Percentiles rank a stretch among this genome's conserved stretches.
Evolutionary conservation across 2,329 filamentous ascomycete genomes (phyloP).

Genomic region (Colletotrichum theobromicola): DNA sequence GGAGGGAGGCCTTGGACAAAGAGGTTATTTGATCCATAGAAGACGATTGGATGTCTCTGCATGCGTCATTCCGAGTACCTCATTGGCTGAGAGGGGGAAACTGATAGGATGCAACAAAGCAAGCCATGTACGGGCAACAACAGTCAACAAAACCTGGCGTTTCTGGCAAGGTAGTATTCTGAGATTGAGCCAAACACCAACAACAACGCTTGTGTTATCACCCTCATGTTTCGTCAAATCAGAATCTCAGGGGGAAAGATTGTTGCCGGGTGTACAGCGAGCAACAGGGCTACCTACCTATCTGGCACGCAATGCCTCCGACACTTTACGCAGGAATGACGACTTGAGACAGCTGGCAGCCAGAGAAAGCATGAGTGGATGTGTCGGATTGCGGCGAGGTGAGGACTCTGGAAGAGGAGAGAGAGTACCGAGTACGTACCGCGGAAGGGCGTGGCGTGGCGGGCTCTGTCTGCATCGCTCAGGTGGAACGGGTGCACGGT

Average conservation of each 20-base stretch:
- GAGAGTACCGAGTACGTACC: neutral
- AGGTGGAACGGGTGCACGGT: slow-evolving; percentile 12
- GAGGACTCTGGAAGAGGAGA: neutral
- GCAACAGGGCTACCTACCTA: neutral
- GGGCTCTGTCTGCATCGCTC: slow-evolving; percentile 7
- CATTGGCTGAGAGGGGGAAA: neutral
- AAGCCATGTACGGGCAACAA: neutral
- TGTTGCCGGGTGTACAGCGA: neutral
- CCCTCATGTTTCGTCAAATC: neutral
- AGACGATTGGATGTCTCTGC: neutral
- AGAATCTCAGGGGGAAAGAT: neutral
- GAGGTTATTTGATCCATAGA: neutral
- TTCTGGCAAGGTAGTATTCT: neutral
- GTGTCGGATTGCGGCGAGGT: too few species aligned
- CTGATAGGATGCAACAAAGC: neutral
- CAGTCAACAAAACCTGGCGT: neutral
- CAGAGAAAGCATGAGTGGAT: neutral
- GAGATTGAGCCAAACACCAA: neutral
- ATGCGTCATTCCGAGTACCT: neutral
- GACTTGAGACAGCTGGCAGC: neutral
- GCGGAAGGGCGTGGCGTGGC: neutral
- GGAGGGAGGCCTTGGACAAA: neutral
- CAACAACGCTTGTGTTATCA: neutral
- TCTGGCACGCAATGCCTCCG: neutral
- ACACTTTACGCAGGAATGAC: neutral